Base-by-base conservation (phyloP, 768 basidiomycete species). In the Coprinopsis sp. region DNA sequence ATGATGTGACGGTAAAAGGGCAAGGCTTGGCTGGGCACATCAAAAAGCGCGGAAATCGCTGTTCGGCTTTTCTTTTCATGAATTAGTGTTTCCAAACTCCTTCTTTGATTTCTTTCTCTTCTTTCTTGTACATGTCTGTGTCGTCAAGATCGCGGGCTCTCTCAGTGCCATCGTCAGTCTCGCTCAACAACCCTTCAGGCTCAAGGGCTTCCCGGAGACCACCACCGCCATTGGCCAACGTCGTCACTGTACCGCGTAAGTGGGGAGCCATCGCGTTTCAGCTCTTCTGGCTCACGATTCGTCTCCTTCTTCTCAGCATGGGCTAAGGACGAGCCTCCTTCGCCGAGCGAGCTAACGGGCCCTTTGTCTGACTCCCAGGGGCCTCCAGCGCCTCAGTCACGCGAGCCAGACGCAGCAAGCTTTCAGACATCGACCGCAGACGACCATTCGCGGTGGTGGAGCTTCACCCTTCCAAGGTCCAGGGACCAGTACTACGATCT, bases 241-340 rank as follows among this genome's bases (percentile, higher is more conserved):
- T 88, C 49, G 67, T 87, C 47, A 87, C 84, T 44, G 69, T 75
- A 25, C 87, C 87, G 50, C 86, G 87, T 89, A 63, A 57, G 79
- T 73, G n/a, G n/a, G n/a, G n/a, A n/a, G 11, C 24, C 39, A 23
- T 37, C 49, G 33, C 25, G 30, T 21, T 44, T 33, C 46, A 33
- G 28, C 30, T 36, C 30, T 48, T 37, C n/a, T 44, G 53, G 37
- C 29, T 47, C 46, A 2, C 47, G 22, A 44, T 23, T 19, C 19
- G 30, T 41, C 24, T 47, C 47, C 33, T 47, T 25, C 13, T 44
- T 38, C 11, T 44, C 52, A 91, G 88, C 89, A 39, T 91, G 88
- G 88, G 89, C 88, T 3, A 73, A 77, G 54, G 84, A 91, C 59
- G 89, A 91, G 58, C 87, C 87, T 3, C 85, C 86, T 3, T 88